phyloP scores from a whole-genome alignment of 1,284 basidiomycete species.

The Pseudozyma hubeiensis region DNA sequence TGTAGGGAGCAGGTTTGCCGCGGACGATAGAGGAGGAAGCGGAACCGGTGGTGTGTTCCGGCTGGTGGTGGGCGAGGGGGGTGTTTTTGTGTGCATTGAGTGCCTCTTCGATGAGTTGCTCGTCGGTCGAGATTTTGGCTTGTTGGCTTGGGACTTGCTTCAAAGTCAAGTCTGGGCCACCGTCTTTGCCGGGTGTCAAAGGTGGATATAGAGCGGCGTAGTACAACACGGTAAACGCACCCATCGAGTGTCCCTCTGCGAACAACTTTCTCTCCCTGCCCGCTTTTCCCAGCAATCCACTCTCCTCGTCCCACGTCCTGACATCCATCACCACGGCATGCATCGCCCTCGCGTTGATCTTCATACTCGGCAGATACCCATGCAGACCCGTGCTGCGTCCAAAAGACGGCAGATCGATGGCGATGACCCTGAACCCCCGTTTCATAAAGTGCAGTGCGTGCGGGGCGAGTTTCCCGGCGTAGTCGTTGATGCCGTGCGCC shows the following conservation, averaged over 20 bases:
- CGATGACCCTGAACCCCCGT: conserved; percentile 72
- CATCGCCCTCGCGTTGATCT: conserved; percentile 70
- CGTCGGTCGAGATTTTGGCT: conserved; percentile 24
- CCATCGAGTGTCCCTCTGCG: conserved; percentile 70
- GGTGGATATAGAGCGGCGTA: conserved; percentile 66
- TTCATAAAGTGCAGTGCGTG: conserved; percentile 70
- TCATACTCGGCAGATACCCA: conserved; percentile 70
- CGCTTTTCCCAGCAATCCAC: conserved; percentile 21
- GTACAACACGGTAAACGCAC: conserved; percentile 70
- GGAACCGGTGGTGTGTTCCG: conserved; percentile 8
- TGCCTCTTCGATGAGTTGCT: conserved; percentile 31
- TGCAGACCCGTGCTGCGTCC: conserved; percentile 70
- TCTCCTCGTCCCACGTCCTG: conserved; percentile 44
- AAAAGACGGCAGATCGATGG: conserved; percentile 72
- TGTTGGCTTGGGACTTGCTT: conserved; percentile 42
- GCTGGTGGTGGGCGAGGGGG: conserved; percentile 20
- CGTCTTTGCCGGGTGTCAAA: conserved; percentile 28
- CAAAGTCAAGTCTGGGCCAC: conserved; percentile 36
- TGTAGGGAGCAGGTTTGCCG: conserved; percentile 28
- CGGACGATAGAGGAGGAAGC: conserved; percentile 17
- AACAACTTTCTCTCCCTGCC: conserved; percentile 62
- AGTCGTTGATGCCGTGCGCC: conserved; percentile 66
- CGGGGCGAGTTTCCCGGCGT: conserved; percentile 68
- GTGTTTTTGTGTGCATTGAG: conserved; percentile 32
- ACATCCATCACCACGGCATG: conserved; percentile 72